These are phyloP conservation scores for Cyphellophora europaea DNA, from an alignment of 2,329 filamentous ascomycete genomes.

Conservation along the genomic window DNA sequence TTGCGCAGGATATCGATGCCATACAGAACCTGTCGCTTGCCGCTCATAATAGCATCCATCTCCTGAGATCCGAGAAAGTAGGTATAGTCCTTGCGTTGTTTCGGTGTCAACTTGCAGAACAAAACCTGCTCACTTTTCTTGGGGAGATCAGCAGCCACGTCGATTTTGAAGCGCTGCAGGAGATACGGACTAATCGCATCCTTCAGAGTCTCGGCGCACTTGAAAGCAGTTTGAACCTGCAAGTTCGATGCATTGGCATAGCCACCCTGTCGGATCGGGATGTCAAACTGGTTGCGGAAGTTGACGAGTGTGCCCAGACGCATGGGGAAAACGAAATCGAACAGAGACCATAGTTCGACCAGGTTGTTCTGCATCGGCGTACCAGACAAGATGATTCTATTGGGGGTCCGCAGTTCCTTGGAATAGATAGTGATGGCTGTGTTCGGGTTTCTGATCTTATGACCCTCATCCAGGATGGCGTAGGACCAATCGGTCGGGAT, in stretches of 20 bases:
- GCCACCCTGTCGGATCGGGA: slow-evolving; percentile 84
- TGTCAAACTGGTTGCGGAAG: slow-evolving; percentile 85
- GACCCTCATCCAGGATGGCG: slow-evolving; percentile 89
- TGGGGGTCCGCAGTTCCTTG: slow-evolving; percentile 84
- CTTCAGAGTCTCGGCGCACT: slow-evolving; percentile 87
- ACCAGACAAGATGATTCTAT: slow-evolving; percentile 86
- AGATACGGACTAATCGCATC: slow-evolving; percentile 90
- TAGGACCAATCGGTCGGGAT: slow-evolving; percentile 85
- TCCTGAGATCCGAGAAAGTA: slow-evolving; percentile 73
- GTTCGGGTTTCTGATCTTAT: slow-evolving; percentile 96
- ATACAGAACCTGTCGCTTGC: slow-evolving; percentile 69
- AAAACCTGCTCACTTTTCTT: slow-evolving; percentile 95
- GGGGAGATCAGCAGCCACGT: slow-evolving; percentile 86
- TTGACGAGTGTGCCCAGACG: slow-evolving; percentile 82
- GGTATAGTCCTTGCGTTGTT: slow-evolving; percentile 73
- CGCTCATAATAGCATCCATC: slow-evolving; percentile 70
- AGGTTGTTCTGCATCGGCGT: slow-evolving; percentile 98
- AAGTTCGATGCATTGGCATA: slow-evolving; percentile 93
- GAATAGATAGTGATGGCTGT: slow-evolving; percentile 89
- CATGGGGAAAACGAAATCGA: slow-evolving; percentile 97
- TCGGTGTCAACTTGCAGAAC: slow-evolving; percentile 81
- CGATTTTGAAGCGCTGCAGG: slow-evolving; percentile 82
- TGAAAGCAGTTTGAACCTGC: slow-evolving; percentile 87
- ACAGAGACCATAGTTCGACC: slow-evolving; percentile 89
- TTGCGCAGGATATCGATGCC: slow-evolving; percentile 90